Evolutionary conservation across 176 grass and related monocot species (phyloP).

Genomic region (Miscanthus lutarioriparius): DNA sequence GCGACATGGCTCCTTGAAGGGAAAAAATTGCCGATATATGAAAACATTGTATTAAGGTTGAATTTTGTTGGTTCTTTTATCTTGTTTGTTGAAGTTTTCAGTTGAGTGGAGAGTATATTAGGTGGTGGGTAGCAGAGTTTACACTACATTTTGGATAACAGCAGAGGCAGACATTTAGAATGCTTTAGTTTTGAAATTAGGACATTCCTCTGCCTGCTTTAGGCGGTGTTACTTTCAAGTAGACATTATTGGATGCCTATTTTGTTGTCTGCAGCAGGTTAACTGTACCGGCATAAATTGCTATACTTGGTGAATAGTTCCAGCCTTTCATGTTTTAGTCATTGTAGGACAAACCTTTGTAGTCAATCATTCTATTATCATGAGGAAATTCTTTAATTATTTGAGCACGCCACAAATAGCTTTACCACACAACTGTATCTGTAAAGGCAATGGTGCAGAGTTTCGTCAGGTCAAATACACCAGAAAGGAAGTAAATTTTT

Average conservation of each 20-base stretch:
- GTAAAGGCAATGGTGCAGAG: background rate
- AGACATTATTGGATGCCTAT: background rate
- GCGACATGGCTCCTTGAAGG: background rate
- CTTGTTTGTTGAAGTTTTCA: background rate
- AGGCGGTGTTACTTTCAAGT: background rate
- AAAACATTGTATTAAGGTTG: background rate
- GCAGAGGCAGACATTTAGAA: background rate
- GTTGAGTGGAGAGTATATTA: background rate
- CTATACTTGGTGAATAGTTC: background rate
- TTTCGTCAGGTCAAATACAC: background rate
- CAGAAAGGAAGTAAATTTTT: background rate
- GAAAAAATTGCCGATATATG: background rate
- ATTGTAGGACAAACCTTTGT: background rate
- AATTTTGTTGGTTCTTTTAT: background rate
- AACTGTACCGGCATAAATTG: background rate
- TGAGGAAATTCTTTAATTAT: background rate
- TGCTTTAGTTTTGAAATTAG: background rate
- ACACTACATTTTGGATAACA: background rate
- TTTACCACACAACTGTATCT: background rate
- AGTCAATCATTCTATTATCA: background rate
- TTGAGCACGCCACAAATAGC: background rate
- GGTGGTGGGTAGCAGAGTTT: background rate
- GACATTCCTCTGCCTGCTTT: background rate
- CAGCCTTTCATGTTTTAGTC: background rate
- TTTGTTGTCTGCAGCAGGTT: background rate